Evolutionary conservation across 495 filamentous ascomycete genomes (phyloP).

Genomic region (Penicillium angulare): DNA sequence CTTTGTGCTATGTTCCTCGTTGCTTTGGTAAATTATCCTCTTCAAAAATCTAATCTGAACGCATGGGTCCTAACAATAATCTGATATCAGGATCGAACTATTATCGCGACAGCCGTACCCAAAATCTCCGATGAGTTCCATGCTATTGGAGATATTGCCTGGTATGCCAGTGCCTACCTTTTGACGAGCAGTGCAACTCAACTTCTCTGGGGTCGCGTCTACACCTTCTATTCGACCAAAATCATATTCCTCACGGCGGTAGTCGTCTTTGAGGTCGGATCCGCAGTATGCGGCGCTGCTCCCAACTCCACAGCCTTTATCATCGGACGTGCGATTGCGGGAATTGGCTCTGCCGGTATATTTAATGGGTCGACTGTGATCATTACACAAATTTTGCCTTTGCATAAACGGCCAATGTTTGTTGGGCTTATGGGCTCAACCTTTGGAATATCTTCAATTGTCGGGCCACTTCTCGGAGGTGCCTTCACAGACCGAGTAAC

Average conservation of each 20-base stretch:
- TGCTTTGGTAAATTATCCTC: conserved; percentile 25
- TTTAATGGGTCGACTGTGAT: background rate
- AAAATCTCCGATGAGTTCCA: background rate
- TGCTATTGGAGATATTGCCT: background rate
- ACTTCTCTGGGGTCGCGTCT: background rate
- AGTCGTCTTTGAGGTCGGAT: background rate
- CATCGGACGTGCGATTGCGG: conserved; percentile 1
- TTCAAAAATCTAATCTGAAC: no score
- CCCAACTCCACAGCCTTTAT: background rate
- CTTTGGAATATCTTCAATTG: background rate
- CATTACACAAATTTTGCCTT: background rate
- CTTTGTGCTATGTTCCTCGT: conserved; percentile 24
- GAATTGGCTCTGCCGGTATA: background rate
- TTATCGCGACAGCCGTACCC: background rate
- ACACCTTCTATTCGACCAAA: background rate
- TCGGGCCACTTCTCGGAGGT: background rate
- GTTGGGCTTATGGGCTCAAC: background rate
- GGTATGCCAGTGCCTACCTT: background rate
- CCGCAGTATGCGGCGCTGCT: background rate
- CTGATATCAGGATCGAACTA: background rate
- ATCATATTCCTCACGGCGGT: background rate
- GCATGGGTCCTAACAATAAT: no score
- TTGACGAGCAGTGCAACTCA: background rate
- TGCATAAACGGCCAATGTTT: background rate
- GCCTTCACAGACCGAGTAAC: conserved; percentile 33